A percentile compares a stretch with the other conserved stretches of the same genome.
These are phyloP conservation scores for Xylaria sp. DNA, from an alignment of 2,329 filamentous ascomycete genomes.

Conservation along the genomic window DNA sequence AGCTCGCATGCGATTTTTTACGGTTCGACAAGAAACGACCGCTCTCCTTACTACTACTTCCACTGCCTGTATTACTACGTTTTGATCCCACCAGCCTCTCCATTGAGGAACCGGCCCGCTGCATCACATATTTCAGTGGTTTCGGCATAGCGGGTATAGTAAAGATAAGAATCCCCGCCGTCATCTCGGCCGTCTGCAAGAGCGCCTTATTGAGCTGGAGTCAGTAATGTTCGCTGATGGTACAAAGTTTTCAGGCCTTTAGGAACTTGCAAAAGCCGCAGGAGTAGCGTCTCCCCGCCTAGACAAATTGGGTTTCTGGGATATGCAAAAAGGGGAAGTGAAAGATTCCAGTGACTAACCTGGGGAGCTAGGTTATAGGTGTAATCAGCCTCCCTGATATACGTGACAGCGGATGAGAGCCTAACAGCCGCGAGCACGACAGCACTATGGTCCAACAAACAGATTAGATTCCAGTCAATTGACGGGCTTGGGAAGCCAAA, in stretches of 20 bases:
- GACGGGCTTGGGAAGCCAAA: no score
- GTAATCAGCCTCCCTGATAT: constrained; percentile 17
- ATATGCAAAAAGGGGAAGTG: neutral
- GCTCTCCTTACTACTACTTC: neutral
- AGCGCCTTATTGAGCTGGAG: constrained; percentile 8
- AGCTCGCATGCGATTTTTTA: constrained; percentile 2
- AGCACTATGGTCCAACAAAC: constrained; percentile 20
- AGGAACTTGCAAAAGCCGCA: neutral
- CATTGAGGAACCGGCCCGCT: constrained; percentile 1
- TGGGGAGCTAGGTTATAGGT: constrained; percentile 22
- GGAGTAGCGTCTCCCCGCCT: neutral
- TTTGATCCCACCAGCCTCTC: constrained; percentile 5
- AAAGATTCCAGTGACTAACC: neutral
- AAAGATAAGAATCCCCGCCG: constrained; percentile 28
- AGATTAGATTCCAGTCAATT: constrained; percentile 19
- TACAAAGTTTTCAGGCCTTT: neutral
- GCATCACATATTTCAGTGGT: neutral
- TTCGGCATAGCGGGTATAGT: constrained; percentile 19
- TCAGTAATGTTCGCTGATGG: neutral
- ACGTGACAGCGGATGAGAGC: constrained; percentile 20
- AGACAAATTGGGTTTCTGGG: neutral
- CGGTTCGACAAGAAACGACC: constrained; percentile 10
- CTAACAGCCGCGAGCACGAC: constrained; percentile 18
- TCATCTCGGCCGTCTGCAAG: constrained; percentile 29
- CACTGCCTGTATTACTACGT: neutral